These are phyloP conservation scores for Ophiostoma triangulosporum DNA, from an alignment of 2,329 filamentous ascomycete genomes.

Conservation along the genomic window DNA sequence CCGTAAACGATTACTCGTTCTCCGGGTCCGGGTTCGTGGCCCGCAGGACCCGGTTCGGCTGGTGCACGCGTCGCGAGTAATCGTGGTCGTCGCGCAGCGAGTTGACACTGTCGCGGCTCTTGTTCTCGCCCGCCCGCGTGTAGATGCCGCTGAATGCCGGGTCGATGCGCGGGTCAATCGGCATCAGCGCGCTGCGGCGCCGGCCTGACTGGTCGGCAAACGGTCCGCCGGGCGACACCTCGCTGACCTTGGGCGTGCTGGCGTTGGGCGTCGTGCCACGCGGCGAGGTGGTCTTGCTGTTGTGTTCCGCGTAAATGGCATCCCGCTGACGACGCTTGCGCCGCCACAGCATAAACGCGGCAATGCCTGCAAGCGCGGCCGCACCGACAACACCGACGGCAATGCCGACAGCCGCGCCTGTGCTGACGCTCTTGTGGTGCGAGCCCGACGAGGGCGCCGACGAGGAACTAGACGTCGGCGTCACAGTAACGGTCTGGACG, in stretches of 20 bases:
- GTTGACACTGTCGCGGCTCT: constrained; percentile 49
- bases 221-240: constrained; percentile 18
- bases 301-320: constrained; percentile 26
- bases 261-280: constrained; percentile 39
- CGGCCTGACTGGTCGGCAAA: constrained; percentile 22
- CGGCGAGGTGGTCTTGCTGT: constrained; percentile 24
- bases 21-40: constrained; percentile 48
- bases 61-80: constrained; percentile 47
- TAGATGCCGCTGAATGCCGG: constrained; percentile 46
- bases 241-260: constrained; percentile 28
- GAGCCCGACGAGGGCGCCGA: constrained; percentile 6
- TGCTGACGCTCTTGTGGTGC: constrained; percentile 23
- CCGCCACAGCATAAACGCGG: constrained; percentile 25
- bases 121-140: constrained; percentile 32
- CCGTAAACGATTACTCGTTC: background rate
- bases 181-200: constrained; percentile 38
- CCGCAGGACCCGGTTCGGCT: constrained; percentile 40
- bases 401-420: constrained; percentile 38
- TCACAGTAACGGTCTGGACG: constrained; percentile 41
- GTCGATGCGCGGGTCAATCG: constrained; percentile 50
- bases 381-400: constrained; percentile 32
- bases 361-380: constrained; percentile 21
- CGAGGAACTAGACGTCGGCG: constrained; percentile 20
- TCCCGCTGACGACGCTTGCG: constrained; percentile 28
- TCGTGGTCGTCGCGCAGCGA: constrained; percentile 52